Evolutionary conservation across 1,139 yeast genomes (phyloP).

Genomic region (Suhomyces chickasaworum): DNA sequence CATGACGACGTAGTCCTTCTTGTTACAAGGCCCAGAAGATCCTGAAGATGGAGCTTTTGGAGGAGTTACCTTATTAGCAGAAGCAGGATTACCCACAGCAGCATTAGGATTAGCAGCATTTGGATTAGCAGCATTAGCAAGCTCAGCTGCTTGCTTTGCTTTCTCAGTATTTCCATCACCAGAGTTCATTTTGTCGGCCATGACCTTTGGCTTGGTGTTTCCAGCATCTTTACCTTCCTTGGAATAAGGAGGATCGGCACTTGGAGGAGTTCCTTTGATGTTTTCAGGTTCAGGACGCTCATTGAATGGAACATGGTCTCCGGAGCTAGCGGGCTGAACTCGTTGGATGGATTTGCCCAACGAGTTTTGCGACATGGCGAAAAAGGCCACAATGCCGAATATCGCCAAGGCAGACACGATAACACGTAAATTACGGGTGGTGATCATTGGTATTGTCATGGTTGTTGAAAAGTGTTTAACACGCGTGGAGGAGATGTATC

Average conservation of each 20-base stretch:
- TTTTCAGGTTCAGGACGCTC: constrained; percentile 26
- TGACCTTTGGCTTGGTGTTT: constrained; percentile 21
- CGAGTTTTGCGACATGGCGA: constrained; percentile 37
- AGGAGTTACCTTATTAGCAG: constrained; percentile 1
- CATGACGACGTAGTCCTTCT: constrained; percentile 68
- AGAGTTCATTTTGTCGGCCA: constrained; percentile 27
- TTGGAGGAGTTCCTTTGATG: constrained; percentile 40
- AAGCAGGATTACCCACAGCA: neutral
- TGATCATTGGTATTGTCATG: constrained; percentile 25
- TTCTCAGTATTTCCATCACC: neutral
- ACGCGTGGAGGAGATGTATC: constrained; percentile 8
- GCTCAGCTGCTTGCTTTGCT: neutral
- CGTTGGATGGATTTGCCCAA: constrained; percentile 30
- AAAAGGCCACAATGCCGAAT: constrained; percentile 38
- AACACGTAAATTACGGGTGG: constrained; percentile 42
- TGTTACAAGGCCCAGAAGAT: constrained; percentile 27
- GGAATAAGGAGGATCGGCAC: constrained; percentile 41
- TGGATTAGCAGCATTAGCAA: neutral
- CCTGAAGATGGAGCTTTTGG: neutral
- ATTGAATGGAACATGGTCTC: constrained; percentile 21
- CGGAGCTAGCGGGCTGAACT: constrained; percentile 30
- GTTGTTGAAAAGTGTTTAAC: constrained; percentile 4
- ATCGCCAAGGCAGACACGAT: constrained; percentile 37
- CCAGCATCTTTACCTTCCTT: constrained; percentile 14
- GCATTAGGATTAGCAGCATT: neutral